These are phyloP conservation scores for Mentha longifolia DNA, from an alignment of 257 asterid genomes.

Conservation along the genomic window DNA sequence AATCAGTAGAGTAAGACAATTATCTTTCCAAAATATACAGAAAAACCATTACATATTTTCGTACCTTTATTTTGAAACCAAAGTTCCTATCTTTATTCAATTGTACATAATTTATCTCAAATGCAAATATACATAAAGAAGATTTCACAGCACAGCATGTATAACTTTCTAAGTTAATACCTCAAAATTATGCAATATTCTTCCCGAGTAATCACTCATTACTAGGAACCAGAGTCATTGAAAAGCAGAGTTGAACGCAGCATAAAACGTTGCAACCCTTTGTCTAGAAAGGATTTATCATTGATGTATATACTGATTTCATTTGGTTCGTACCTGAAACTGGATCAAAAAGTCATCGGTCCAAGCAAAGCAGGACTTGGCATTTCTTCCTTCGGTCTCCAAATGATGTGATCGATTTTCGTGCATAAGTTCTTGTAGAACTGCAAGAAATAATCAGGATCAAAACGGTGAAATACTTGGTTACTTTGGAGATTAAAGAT, in stretches of 20 bases:
- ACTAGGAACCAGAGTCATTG: too few relatives aligned
- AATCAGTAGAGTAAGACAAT: too few relatives aligned
- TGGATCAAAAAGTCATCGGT: slow-evolving; percentile 64
- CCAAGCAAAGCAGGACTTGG: slow-evolving; percentile 45
- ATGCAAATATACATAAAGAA: not conserved
- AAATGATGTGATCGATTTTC: slow-evolving; percentile 57
- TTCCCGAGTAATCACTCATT: not conserved
- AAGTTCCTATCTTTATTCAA: not conserved
- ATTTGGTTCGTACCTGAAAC: slow-evolving; percentile 47
- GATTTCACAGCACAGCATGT: not conserved
- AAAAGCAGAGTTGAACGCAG: too few relatives aligned
- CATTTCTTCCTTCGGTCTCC: slow-evolving; percentile 72
- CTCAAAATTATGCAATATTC: not conserved
- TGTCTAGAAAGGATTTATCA: too few relatives aligned
- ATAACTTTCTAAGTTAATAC: not conserved
- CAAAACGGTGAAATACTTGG: slow-evolving; percentile 14
- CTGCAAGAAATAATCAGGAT: slow-evolving; percentile 47
- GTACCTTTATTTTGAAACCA: too few relatives aligned
- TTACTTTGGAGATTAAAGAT: not conserved
- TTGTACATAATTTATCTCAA: slow-evolving; percentile 23
- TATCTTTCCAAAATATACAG: too few relatives aligned
- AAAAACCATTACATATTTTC: too few relatives aligned
- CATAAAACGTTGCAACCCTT: too few relatives aligned
- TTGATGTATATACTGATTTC: too few relatives aligned
- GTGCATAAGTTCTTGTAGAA: slow-evolving; percentile 81